phyloP scores from a whole-genome alignment of 352 stramenopile species.

The Pythium myriotylum region DNA sequence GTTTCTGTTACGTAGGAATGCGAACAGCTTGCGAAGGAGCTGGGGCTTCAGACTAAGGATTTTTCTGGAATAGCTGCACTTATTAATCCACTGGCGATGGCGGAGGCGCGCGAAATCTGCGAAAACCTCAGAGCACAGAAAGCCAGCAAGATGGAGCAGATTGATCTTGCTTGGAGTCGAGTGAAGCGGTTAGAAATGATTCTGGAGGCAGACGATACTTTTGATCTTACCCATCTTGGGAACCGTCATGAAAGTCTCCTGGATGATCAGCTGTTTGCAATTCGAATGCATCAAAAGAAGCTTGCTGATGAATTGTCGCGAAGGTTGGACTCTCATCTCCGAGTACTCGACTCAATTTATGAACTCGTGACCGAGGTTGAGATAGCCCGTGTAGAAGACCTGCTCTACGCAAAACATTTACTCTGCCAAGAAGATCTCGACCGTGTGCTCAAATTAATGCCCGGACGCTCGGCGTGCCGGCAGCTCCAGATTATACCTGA shows the following conservation, averaged over 20 bases:
- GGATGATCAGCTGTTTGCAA: slow-evolving; percentile 57
- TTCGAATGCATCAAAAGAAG: slow-evolving; percentile 32
- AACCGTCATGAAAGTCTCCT: slow-evolving; percentile 41
- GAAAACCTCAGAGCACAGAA: slow-evolving; percentile 11
- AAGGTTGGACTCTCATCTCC: slow-evolving; percentile 39
- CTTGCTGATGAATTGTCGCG: slow-evolving; percentile 50
- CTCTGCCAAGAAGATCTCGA: slow-evolving; percentile 25
- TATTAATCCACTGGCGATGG: slow-evolving; percentile 15
- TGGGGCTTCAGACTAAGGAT: slow-evolving; percentile 8
- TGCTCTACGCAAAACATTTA: slow-evolving; percentile 44
- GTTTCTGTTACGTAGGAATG: slow-evolving; percentile 8
- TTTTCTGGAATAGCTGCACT: slow-evolving; percentile 12
- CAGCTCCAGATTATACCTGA: slow-evolving; percentile 10
- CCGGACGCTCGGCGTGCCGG: slow-evolving; percentile 31
- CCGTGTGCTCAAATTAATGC: slow-evolving; percentile 4
- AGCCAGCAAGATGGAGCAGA: slow-evolving; percentile 16
- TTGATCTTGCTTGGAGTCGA: slow-evolving; percentile 29
- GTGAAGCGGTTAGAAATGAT: slow-evolving; percentile 54
- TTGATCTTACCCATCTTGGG: slow-evolving; percentile 45
- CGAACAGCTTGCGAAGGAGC: slow-evolving; percentile 10
- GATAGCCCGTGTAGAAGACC: slow-evolving; percentile 38
- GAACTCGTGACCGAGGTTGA: slow-evolving; percentile 44
- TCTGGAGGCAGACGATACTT: slow-evolving; percentile 35
- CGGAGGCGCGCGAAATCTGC: slow-evolving; percentile 6
- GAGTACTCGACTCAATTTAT: slow-evolving; percentile 37